phyloP scores from a whole-genome alignment of 2,329 filamentous ascomycete species.

The Alternaria arbusti region DNA sequence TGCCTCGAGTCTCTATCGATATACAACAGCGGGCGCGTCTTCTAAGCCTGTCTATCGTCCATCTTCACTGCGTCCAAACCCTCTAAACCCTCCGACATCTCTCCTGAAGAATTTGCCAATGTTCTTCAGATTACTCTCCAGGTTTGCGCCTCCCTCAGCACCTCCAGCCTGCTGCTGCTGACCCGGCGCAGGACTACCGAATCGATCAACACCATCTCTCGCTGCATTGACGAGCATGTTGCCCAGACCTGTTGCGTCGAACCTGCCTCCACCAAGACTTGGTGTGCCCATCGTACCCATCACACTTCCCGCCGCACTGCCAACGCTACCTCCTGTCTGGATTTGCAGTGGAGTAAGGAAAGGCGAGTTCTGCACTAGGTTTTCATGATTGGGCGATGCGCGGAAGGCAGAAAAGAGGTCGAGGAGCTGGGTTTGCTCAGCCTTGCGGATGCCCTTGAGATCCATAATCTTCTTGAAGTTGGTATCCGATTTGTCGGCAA shows the following conservation, averaged over 20 bases:
- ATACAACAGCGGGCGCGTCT: neutral
- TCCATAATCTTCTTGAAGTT: slow-evolving; percentile 98
- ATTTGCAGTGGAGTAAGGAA: slow-evolving; percentile 48
- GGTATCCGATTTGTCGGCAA: slow-evolving; percentile 87
- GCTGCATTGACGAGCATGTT: slow-evolving; percentile 89
- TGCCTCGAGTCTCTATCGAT: neutral
- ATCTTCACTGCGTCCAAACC: slow-evolving; percentile 46
- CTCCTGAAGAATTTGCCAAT: slow-evolving; percentile 95
- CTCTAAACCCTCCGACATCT: slow-evolving; percentile 68
- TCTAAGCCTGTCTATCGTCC: slow-evolving; percentile 21
- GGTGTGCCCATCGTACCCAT: slow-evolving; percentile 48
- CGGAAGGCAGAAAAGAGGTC: slow-evolving; percentile 92
- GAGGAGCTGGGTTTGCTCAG: slow-evolving; percentile 80
- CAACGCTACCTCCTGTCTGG: slow-evolving; percentile 45
- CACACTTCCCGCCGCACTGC: slow-evolving; percentile 49
- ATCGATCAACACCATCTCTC: slow-evolving; percentile 78
- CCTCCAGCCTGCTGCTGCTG: slow-evolving; percentile 40
- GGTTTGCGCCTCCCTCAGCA: slow-evolving; percentile 61
- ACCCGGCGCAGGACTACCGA: slow-evolving; percentile 63
- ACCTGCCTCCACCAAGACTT: slow-evolving; percentile 55
- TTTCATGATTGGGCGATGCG: slow-evolving; percentile 68
- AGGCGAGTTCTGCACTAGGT: slow-evolving; percentile 57
- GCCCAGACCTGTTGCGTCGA: slow-evolving; percentile 82
- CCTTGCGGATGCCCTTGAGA: slow-evolving; percentile 84
- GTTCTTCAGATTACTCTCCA: slow-evolving; percentile 94